Base-by-base conservation (phyloP, 306 rosid species). In the Cucurbita argyrosperma region DNA sequence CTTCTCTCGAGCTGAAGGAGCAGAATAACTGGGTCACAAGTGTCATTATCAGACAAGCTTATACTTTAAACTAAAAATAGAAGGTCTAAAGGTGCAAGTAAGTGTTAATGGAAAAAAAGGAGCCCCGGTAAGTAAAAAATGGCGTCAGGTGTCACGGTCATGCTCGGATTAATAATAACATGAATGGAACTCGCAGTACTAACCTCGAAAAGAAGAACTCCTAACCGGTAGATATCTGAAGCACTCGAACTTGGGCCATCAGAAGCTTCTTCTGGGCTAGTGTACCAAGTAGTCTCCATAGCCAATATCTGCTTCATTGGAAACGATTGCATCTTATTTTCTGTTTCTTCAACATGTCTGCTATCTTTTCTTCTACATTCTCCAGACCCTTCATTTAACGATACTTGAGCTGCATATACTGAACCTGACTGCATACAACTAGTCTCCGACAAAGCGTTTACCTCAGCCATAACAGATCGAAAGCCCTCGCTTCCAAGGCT, bases 131-230 rank as follows among this genome's bases (percentile, higher is more conserved):
- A 46, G 72, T 67, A 45, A 45, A 67, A 67, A 43, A 67, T 46
- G 55, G 72, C 6, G 16, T 16, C 52, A 65, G 3, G 35, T 30
- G 35, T 30, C 35, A 30, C 4, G 35, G 35, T 30, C 35, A 30
- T 30, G 35, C 35, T 30, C 35, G 35, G 35, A 30, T 8, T n/a
- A 18, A 13, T 43, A 63, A 46, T 19, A 45, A 72, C 35, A 72
- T 14, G 10, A 10, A 11, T 51, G 47, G 66, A 46, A 80, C 51
- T 63, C 76, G 74, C 13, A 35, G 63, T 63, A 79, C 61, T 53
- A 74, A 88, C 97, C 96, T 94, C 99, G 65, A 94, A 94, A 76
- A 94, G 97, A 70, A 94, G 96, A 87, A 91, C 88, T 49, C 99
- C 99, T 77, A 94, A 86, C 42, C 88, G 81, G 69, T 94, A 94